Base-by-base conservation (phyloP, 2,329 filamentous ascomycete genomes). In the Aschersonia sp. region DNA sequence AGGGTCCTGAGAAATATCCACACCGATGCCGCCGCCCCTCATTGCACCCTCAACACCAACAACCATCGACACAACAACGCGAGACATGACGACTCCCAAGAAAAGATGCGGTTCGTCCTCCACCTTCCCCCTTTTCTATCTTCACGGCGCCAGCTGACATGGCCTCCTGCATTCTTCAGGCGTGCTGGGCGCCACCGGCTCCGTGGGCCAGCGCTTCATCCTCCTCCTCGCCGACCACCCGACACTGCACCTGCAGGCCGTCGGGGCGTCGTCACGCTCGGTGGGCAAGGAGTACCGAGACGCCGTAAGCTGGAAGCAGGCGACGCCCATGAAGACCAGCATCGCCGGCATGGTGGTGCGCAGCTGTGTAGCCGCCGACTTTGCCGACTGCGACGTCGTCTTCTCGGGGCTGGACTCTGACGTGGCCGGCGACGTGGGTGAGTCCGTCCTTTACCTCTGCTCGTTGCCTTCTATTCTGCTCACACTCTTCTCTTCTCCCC, bases 291-390 rank as follows among this genome's bases (percentile, higher is more conserved):
- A 84, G 62, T 97, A 97, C 74, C 84, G 83, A 66, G 88, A 95
- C 76, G 91, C 89, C 40, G 89, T 94, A 53, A 80, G 80, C 58
- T 97, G 92, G 92, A 96, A 96, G 74, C 91, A 97, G 70, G 77
- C 85, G 7, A 71, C 78, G 49, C 85, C 88, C 48, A 94, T 96
- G 77, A 83, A 83, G 43, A 73, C 81, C 53, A 73, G 29, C 3
- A 47, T 94, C 50, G 87, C 80, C 55, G 82, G 89, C 54, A 73
- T 97, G 57, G 76, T 94, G 4, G 85, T 97, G 49, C 84, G 87
- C 61, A 82, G 87, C 61, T 97, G 92, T 72, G 83, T 72, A 59
- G 79, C 92, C 1, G 78, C 80, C 56, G 78, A 91, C 58, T 97
- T 96, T 64, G 68, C 73, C 51, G 89, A 94, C 63, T 96, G 92